Evolutionary conservation across 176 grass and related monocot species (phyloP), one percentile per base, ranked within the genome.

Genomic region (Cenchrus americanus): DNA sequence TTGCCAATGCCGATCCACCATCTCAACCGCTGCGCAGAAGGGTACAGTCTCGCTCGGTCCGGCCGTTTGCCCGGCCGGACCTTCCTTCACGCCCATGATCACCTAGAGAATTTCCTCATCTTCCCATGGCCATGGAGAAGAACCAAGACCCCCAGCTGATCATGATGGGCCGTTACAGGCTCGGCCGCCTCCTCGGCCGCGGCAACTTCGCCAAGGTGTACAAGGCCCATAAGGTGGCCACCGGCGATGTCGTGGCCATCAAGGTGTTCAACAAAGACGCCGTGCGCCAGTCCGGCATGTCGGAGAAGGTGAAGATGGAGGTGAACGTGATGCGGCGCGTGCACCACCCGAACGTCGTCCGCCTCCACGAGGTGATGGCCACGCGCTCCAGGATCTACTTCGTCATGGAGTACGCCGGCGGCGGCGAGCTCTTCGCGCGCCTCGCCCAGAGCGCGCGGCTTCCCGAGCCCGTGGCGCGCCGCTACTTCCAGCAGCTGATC

Each of bases 351-450:
- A 88, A 97, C 69, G 88, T 97, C 59, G 79, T 97, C 34, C 88
- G 88, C 65, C 92, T 94, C 59, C 87, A 89, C 82, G 95, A 97
- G 86, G 92, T 97, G 19, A 97, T 97, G 95, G 95, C 95, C 44
- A 94, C 95, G 44, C 91, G 90, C 15, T 87, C 90, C 37, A 91
- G 85, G 95, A 92, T 97, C 78, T 97, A 94, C 85, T 93, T 97
- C 62, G 95, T 86, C 14, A 97, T 97, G 95, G 95, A 97, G 79
- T 97, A 92, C 71, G 95, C 92, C 47, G 55, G 71, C 65, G 95
- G 95, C 82, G 95, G 95, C 0, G 95, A 97, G 88, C 92, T 94
- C 27, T 90, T 94, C 17, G 85, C 73, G 52, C 76, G 75, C 12
- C 92, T 97, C 30, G 48, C 88, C 69, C 69, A 78, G 82, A 91